Evolutionary conservation across 768 basidiomycete genomes (phyloP), one percentile per base, ranked within the genome.

Genomic region (Termitomyces sp.): DNA sequence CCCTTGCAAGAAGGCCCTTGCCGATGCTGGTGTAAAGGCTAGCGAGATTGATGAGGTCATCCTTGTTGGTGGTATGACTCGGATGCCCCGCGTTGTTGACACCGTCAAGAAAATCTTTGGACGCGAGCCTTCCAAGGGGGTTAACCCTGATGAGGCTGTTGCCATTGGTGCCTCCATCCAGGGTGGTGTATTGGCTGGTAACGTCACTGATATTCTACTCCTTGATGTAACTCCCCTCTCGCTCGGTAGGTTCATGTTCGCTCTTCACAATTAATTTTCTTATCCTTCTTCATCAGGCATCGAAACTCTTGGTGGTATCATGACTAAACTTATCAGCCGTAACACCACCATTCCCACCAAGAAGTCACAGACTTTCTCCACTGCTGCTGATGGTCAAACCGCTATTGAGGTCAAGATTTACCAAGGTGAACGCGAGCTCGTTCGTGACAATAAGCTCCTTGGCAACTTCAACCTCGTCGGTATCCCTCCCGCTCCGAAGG

Each of bases 341-440:
- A 99, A 99, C 78, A 99, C 97, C 11, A 98, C 97, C 55, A 98
- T 98, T 73, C 97, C 97, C 5, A 98, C 96, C 63, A 99, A 99
- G 82, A 99, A 99, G 83, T 94, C 93, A 0, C 96, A 98, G 71
- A 90, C 88, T 43, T 98, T 99, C 82, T 98, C 96, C 4, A 99
- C 97, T 15, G 96, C 97, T 40, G 96, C 96, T 38, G 97, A 99
- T 59, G 96, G 97, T 51, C 97, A 99, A 74, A 96, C 90, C n/a
- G 95, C 96, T 37, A 98, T 99, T 61, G 95, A 98, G 71, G 96
- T 99, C 72, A 98, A 98, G 85, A 94, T 99, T 64, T 99, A 84
- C 81, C 97, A 99, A 76, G 97, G 97, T 66, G 97, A 99, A 79
- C 95, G 97, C 77, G 97, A 98, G 70, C 85, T 98, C 62, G 95